Percentiles rank a stretch among this genome's conserved stretches.
phyloP scores from a whole-genome alignment of 306 rosid species.

The Astragalus glycyphyllos region DNA sequence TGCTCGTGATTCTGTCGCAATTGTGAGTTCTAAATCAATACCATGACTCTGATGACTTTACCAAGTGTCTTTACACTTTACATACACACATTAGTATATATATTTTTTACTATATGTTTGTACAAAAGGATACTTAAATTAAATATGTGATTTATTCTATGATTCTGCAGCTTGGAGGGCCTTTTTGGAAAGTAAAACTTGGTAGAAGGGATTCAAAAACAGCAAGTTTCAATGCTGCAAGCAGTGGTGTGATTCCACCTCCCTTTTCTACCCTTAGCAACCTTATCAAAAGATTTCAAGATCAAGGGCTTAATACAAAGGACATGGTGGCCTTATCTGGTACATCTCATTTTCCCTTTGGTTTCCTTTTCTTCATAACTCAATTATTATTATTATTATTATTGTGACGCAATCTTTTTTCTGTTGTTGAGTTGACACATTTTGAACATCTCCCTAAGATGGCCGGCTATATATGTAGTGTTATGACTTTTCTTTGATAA shows the following conservation, averaged over 20 bases:
- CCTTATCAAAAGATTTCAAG: constrained; percentile 55
- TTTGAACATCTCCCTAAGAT: not conserved
- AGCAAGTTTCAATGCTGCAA: constrained; percentile 54
- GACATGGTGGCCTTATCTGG: constrained; percentile 95
- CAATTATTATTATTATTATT: not conserved
- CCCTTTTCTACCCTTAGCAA: constrained; percentile 48
- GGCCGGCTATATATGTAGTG: not conserved
- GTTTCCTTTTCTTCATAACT: not conserved
- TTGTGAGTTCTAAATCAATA: constrained; percentile 55
- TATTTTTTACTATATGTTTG: no score
- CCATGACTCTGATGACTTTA: no score
- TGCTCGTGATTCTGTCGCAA: constrained; percentile 74
- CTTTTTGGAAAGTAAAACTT: constrained; percentile 74
- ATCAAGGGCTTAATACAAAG: constrained; percentile 64
- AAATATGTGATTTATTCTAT: no score
- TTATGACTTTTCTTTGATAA: not conserved
- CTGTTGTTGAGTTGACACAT: constrained; percentile 13
- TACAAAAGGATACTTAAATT: no score
- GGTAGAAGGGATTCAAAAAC: constrained; percentile 94
- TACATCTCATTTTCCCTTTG: constrained; percentile 38
- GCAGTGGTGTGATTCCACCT: constrained; percentile 65
- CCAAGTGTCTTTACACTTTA: no score
- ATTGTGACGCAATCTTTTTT: not conserved
- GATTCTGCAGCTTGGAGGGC: constrained; percentile 75
- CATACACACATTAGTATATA: no score